phyloP scores from a whole-genome alignment of 495 filamentous ascomycete genomes.

The Neurospora cerealis region DNA sequence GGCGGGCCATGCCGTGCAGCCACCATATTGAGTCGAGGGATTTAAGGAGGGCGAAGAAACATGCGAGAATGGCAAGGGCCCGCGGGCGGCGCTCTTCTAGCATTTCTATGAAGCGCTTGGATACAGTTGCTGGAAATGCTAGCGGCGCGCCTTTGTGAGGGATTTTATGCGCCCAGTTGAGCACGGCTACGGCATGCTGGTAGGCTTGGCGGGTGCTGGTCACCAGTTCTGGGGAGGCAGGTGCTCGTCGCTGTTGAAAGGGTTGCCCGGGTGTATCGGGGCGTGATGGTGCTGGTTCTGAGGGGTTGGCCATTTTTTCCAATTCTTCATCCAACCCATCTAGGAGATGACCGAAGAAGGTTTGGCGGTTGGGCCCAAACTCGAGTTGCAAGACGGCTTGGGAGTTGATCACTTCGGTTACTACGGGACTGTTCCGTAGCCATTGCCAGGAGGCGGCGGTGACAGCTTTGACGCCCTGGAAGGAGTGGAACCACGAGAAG shows the following conservation, averaged over 20 bases:
- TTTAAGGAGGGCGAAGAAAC: constrained; percentile 47
- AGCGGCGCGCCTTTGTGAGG: constrained; percentile 43
- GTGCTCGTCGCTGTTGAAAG: neutral
- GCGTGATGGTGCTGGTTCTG: neutral
- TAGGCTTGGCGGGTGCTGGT: constrained; percentile 39
- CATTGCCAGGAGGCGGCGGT: constrained; percentile 43
- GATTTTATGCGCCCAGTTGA: constrained; percentile 49
- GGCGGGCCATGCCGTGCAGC: constrained; percentile 45
- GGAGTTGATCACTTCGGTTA: constrained; percentile 44
- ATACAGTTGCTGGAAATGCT: constrained; percentile 49
- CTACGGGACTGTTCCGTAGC: constrained; percentile 37
- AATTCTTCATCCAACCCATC: constrained; percentile 41
- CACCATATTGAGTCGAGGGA: constrained; percentile 45
- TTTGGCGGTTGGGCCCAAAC: constrained; percentile 25
- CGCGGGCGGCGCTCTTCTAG: constrained; percentile 40
- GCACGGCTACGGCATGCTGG: constrained; percentile 43
- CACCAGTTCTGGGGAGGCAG: constrained; percentile 8
- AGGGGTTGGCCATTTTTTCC: constrained; percentile 12
- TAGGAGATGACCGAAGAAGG: constrained; percentile 43
- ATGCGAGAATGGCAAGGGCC: constrained; percentile 43
- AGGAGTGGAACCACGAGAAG: constrained; percentile 48
- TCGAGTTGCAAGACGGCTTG: constrained; percentile 43
- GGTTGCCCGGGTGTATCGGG: neutral
- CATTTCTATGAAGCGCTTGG: constrained; percentile 44
- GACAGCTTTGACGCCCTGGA: constrained; percentile 48